Evolutionary conservation across 495 filamentous ascomycete species (phyloP), one percentile per base, ranked within the genome.

Genomic region (Neurospora sublineolata): DNA sequence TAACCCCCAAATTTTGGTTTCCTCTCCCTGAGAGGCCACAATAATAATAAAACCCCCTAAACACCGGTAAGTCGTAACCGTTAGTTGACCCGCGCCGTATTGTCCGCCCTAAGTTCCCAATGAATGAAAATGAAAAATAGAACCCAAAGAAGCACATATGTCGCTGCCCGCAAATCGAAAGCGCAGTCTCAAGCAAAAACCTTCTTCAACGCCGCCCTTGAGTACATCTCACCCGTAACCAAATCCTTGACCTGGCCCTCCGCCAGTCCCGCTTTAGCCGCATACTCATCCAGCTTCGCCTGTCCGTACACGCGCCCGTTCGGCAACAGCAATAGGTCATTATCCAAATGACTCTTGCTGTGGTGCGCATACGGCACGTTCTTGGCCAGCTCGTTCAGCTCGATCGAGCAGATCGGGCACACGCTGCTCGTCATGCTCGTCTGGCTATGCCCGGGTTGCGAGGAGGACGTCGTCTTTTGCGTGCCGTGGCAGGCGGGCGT

Each of bases 311-410:
- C 89, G 70, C 93, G 86, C 8, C 90, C 89, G 81, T 97, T 97
- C 14, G 94, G 94, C 71, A 99, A 80, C 42, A 97, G 85, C 27
- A 97, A 87, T 10, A 94, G 86, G 76, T 98, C 94, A 78, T 97
- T 94, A 30, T 97, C 71, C 46, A 76, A 90, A 72, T 92, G 90
- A 78, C 94, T 97, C 84, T 96, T 95, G 64, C 89, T 91, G 78
- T 99, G 95, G 74, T 97, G 91, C 30, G 95, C 95, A 76, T 97
- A 97, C 16, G 95, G 95, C 71, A 98, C 90, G 76, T 89, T 89
- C 46, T 89, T 85, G 18, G 95, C 95, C 39, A 99, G 86, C 72
- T 92, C 92, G 79, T 99, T 97, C 70, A 99, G 85, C 79, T 99
- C 95, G 3, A 91, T 95, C 44, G 90, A 93, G 83, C 95, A 99